Conservation (phyloP, 139 green algal genomes). For the Gonium pectorale region DNA sequence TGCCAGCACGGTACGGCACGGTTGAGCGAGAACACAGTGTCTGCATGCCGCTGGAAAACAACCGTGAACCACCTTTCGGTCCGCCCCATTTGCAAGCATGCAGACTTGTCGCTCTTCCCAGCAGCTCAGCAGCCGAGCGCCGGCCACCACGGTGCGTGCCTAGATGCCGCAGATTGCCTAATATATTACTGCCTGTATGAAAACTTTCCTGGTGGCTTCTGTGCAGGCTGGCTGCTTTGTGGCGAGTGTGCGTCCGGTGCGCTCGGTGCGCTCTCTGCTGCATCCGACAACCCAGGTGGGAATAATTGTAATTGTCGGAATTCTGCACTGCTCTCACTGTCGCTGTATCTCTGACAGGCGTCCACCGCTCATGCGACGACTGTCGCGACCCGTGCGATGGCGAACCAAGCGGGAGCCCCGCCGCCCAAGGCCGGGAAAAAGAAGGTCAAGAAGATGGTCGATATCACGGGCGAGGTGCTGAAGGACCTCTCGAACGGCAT, state of each 20-base stretch:
- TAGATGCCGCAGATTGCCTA: too few relatives aligned
- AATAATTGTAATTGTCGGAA: not conserved
- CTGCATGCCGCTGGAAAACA: too few relatives aligned
- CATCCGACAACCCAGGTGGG: slow-evolving; percentile 18
- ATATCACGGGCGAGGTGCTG: slow-evolving; percentile 56
- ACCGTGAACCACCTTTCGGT: too few relatives aligned
- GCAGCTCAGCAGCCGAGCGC: too few relatives aligned
- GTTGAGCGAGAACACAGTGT: too few relatives aligned
- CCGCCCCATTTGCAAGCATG: too few relatives aligned
- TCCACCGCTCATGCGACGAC: not conserved
- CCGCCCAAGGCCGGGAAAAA: slow-evolving; percentile 40
- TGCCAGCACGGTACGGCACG: too few relatives aligned
- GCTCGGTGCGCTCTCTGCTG: slow-evolving; percentile 2
- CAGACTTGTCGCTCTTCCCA: too few relatives aligned
- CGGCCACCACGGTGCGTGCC: too few relatives aligned
- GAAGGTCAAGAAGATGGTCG: slow-evolving; percentile 62
- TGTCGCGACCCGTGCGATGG: not conserved
- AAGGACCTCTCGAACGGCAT: slow-evolving; percentile 69
- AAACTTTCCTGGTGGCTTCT: too few relatives aligned
- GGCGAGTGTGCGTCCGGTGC: slow-evolving; percentile 26
- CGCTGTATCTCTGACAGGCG: not conserved
- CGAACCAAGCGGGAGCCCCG: slow-evolving; percentile 4
- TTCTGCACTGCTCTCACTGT: not conserved
- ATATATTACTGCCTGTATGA: too few relatives aligned
- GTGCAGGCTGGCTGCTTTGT: not conserved